phyloP scores from a whole-genome alignment of 805 yeast genomes.

The Teunomyces lycoperdinae region DNA sequence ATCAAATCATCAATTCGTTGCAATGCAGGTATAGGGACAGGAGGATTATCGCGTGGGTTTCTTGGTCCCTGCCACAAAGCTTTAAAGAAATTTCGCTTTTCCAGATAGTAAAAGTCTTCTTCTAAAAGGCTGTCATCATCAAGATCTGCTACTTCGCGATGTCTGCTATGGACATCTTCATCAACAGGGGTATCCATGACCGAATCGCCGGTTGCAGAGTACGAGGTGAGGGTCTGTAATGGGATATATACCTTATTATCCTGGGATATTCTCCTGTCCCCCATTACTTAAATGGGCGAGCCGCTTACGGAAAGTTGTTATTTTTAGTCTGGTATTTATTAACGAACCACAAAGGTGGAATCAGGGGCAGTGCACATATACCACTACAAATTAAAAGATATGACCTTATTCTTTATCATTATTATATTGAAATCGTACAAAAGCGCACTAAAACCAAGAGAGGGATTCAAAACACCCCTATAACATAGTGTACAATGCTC shows the following conservation, averaged over 20 bases:
- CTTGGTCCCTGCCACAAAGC: conserved; percentile 58
- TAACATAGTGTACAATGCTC: conserved; percentile 2
- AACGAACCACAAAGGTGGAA: no score
- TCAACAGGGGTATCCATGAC: background rate
- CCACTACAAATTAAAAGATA: no score
- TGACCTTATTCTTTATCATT: background rate
- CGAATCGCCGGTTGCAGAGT: background rate
- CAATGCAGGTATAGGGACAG: conserved; percentile 10
- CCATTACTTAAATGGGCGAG: background rate
- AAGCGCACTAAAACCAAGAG: conserved; percentile 4
- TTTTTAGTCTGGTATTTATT: background rate
- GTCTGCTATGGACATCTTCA: background rate
- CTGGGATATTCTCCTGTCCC: background rate
- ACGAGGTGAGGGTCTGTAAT: background rate
- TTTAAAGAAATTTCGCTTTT: conserved; percentile 19
- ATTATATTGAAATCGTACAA: background rate
- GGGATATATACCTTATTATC: conserved; percentile 1
- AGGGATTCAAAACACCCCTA: conserved; percentile 1
- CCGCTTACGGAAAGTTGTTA: background rate
- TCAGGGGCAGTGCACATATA: no score
- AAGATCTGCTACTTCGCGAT: background rate
- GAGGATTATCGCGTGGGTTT: conserved; percentile 11
- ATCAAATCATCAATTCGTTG: conserved; percentile 46
- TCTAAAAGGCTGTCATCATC: background rate
- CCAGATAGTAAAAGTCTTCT: background rate